phyloP scores from a whole-genome alignment of 208 protist species.

The Crithidia expoeki region DNA sequence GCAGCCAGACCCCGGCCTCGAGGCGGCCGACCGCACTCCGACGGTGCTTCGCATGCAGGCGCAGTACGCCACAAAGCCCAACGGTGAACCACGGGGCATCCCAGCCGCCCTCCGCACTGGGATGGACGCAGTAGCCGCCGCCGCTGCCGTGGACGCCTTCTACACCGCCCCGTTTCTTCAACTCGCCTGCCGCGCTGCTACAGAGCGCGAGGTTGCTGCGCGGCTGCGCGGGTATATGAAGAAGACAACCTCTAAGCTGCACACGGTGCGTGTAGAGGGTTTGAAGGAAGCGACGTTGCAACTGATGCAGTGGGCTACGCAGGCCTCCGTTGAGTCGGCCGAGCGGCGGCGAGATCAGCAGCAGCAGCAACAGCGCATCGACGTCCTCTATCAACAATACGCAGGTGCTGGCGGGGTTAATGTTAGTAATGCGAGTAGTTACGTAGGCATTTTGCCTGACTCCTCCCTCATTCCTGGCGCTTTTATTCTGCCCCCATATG shows the following conservation, averaged over 20 bases:
- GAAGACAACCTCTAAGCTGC: conserved; percentile 68
- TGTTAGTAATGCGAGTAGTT: neutral
- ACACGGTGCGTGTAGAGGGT: conserved; percentile 59
- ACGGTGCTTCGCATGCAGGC: conserved; percentile 17
- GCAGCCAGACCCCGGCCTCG: conserved; percentile 14
- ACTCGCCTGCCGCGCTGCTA: conserved; percentile 50
- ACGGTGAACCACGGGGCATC: conserved; percentile 7
- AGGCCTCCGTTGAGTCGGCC: conserved; percentile 60
- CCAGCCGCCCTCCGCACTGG: conserved; percentile 30
- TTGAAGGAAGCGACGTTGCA: conserved; percentile 57
- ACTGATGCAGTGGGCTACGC: conserved; percentile 51
- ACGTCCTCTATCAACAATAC: neutral
- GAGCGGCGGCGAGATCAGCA: conserved; percentile 21
- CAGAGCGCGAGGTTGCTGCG: conserved; percentile 57
- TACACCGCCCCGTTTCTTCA: conserved; percentile 63
- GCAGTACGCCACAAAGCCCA: conserved; percentile 17
- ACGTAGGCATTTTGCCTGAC: neutral
- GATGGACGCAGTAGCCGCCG: conserved; percentile 6
- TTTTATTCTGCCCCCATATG: conserved; percentile 44
- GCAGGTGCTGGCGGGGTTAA: neutral
- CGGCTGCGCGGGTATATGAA: conserved; percentile 52
- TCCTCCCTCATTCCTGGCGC: neutral
- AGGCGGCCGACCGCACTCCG: conserved; percentile 14
- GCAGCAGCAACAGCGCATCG: conserved; percentile 7
- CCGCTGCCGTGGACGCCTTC: conserved; percentile 22